Evolutionary conservation across 495 filamentous ascomycete genomes (phyloP), one percentile per base, ranked within the genome.

Genomic region (Lasiosphaeriaceae sp.): DNA sequence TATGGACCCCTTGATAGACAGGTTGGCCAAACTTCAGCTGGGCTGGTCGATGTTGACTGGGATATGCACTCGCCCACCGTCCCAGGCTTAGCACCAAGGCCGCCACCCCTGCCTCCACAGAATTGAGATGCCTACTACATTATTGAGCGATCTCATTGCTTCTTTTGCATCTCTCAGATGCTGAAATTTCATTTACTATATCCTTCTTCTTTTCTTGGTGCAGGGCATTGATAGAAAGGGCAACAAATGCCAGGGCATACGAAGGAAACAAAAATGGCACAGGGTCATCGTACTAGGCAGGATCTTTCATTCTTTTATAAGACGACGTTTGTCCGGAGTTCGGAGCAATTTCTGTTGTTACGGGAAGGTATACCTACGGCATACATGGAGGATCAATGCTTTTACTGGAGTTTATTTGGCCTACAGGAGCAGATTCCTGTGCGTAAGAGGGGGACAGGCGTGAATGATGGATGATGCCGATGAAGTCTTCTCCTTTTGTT

Each of bases 1-100:
- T 75, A 74, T 55, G 73, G 71, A 0, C 55, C 71, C 34, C 9
- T 55, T 9, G 61, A 71, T 31, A 50, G 52, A 7, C 59, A 61
- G 41, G 60, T 56, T 19, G 72, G 72, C 0, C 68, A 74, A 61
- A 73, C 72, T 26, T 61, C 57, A 4, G 63, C 68, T 14, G 63
- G 61, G 35, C 12, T 67, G 39, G 44, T 60, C 2, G 39, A 45
- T 45, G 49, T 45, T 9, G 45, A 12, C 16, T 47, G 56, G 41
- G 65, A 62, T 24, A 52, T 55, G 8, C 62, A 55, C 39, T 61
- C 58, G 8, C 61, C 61, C 24, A 44, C 34, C 7, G 37, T 24
- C 11, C 45, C 57, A 11, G 52, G 43, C 21, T 14, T 8, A 8
- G 19, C 8, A 37, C 41, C n/a, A 8, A 17, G 14, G 43, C 52